Evolutionary conservation across 306 rosid species (phyloP), one percentile per base, ranked within the genome.

Genomic region (Prosopis cineraria): DNA sequence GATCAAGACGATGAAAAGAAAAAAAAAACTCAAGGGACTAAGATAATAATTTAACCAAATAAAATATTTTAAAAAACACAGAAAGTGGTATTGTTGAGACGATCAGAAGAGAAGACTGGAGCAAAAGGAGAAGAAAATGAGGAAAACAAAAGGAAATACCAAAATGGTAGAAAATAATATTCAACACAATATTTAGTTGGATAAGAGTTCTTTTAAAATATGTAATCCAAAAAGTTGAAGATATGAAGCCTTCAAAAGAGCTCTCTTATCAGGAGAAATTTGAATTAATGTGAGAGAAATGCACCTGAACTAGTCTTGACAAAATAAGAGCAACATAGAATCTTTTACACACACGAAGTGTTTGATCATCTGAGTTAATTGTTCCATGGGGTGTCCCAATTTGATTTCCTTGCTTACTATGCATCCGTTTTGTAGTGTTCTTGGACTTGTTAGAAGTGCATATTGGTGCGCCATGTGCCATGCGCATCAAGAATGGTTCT

Each of bases 401-500:
- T 75, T 68, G 82, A 79, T 76, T 86, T 84, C 84, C 84, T 65
- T 31, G 77, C 67, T 88, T 83, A 67, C 79, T 80, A 75, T 44
- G 86, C 75, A 79, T 59, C 69, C 84, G 45, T 68, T 82, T 80
- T 81, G 84, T 80, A 58, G 77, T 86, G 63, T 77, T 78, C 81
- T 84, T 90, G 70, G 90, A 75, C 84, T 80, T 84, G 80, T 84
- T 88, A 75, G 88, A 85, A 77, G 81, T 33, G 37, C 85, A 85
- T 68, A 91, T 44, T 22, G 98, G 97, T 80, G 90, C 98, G 3
- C 98, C 98, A 83, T 95, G 98, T 66, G 98, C 97, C 97, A 87
- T 92, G 76, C 82, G 92, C 98, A 95, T 95, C 85, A 95, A 77
- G 84, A 89, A 91, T 50, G 98, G 98, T 83, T 95, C 98, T 52